Conservation (phyloP, 495 filamentous ascomycete species). For the Endocarpon pusillum region DNA sequence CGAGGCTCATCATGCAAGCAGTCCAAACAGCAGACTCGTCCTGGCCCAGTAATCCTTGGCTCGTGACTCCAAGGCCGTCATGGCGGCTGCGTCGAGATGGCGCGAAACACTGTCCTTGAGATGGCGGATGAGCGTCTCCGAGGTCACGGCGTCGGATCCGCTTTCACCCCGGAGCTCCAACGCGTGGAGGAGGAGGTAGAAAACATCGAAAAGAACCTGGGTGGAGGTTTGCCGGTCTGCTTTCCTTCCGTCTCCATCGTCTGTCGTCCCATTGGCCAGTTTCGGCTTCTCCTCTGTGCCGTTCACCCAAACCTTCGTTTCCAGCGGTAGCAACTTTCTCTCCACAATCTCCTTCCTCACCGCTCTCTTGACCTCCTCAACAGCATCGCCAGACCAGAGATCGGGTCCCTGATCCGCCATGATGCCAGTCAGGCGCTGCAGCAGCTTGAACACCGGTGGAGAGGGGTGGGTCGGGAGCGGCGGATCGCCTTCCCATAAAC, state of each 20-base stretch:
- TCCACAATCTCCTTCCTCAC: slow-evolving; percentile 27
- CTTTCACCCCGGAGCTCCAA: slow-evolving; percentile 10
- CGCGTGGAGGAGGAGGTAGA: slow-evolving; percentile 44
- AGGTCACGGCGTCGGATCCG: slow-evolving; percentile 19
- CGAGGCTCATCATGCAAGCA: slow-evolving; percentile 26
- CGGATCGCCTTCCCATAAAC: slow-evolving; percentile 67
- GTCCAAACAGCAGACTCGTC: slow-evolving; percentile 57
- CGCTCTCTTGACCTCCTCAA: slow-evolving; percentile 40
- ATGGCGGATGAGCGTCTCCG: slow-evolving; percentile 23
- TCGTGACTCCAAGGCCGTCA: slow-evolving; percentile 34
- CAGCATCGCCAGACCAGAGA: slow-evolving; percentile 64
- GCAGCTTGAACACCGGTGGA: slow-evolving; percentile 53
- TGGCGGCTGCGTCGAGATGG: slow-evolving; percentile 23
- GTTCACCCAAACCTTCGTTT: not conserved
- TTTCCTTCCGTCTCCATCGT: slow-evolving; percentile 4
- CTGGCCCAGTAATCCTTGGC: slow-evolving; percentile 66
- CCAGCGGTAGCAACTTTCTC: not conserved
- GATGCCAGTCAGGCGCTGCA: slow-evolving; percentile 41
- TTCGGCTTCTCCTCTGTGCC: not conserved
- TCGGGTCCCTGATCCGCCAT: slow-evolving; percentile 63
- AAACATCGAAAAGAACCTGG: slow-evolving; percentile 65
- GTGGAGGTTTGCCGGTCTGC: slow-evolving; percentile 15
- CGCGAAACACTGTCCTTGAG: slow-evolving; percentile 29
- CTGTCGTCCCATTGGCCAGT: slow-evolving; percentile 4
- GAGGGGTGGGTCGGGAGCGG: slow-evolving; percentile 69